Evolutionary conservation across 2,329 filamentous ascomycete genomes (phyloP).

Genomic region (Fusarium setosum): DNA sequence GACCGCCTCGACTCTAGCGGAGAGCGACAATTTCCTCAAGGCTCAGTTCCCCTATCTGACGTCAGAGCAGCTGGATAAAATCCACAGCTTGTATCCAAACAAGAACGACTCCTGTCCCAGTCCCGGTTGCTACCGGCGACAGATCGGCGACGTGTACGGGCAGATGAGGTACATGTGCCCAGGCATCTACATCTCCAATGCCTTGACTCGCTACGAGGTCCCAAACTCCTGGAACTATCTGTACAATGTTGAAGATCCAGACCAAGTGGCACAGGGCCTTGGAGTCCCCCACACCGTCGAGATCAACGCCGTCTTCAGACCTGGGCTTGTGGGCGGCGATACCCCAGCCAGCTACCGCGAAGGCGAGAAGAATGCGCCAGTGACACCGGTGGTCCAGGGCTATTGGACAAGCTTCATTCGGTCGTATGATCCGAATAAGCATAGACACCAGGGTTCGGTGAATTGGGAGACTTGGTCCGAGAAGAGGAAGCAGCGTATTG

Average conservation of each 20-base stretch:
- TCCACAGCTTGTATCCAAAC: slow-evolving; percentile 51
- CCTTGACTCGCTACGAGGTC: slow-evolving; percentile 47
- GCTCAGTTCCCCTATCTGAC: slow-evolving; percentile 49
- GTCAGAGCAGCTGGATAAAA: slow-evolving; percentile 44
- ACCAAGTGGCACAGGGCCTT: slow-evolving; percentile 61
- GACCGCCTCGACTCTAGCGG: slow-evolving; percentile 45
- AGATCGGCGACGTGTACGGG: slow-evolving; percentile 50
- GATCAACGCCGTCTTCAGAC: slow-evolving; percentile 74
- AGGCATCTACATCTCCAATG: slow-evolving; percentile 44
- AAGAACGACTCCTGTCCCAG: slow-evolving; percentile 46
- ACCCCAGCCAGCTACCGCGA: slow-evolving; percentile 67
- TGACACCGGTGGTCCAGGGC: slow-evolving; percentile 71
- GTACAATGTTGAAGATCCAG: slow-evolving; percentile 73
- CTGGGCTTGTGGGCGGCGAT: slow-evolving; percentile 59
- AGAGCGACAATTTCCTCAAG: slow-evolving; percentile 49
- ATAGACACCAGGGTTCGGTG: slow-evolving; percentile 47
- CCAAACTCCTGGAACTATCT: slow-evolving; percentile 73
- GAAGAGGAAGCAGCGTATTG: slow-evolving; percentile 46
- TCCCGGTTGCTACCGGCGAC: slow-evolving; percentile 51
- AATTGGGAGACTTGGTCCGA: slow-evolving; percentile 55
- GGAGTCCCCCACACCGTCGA: slow-evolving; percentile 78
- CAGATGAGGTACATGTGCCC: slow-evolving; percentile 52
- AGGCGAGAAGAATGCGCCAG: slow-evolving; percentile 63
- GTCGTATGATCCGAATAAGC: slow-evolving; percentile 71
- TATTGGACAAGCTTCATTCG: slow-evolving; percentile 83